Evolutionary conservation across 352 stramenopile genomes (phyloP).

Genomic region (Globisporangium echinulatum): DNA sequence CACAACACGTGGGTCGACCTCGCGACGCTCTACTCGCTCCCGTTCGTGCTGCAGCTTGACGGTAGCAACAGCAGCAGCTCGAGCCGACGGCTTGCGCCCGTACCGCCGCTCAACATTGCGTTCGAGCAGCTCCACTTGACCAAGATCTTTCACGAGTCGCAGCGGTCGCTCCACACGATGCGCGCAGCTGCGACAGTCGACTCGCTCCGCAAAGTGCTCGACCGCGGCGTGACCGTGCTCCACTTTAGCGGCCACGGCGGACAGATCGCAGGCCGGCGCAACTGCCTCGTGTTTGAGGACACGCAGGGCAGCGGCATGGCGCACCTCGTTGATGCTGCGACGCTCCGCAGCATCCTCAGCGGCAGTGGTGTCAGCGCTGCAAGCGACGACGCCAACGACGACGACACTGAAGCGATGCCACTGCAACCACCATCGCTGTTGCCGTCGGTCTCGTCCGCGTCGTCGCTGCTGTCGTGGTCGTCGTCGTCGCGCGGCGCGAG

Average conservation of each 20-base stretch:
- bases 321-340: slow-evolving; percentile 61
- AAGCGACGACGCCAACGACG: slow-evolving; percentile 1
- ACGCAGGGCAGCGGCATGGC: slow-evolving; percentile 54
- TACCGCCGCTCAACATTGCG: slow-evolving; percentile 60
- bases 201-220: slow-evolving; percentile 65
- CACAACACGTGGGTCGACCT: slow-evolving; percentile 81
- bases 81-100: slow-evolving; percentile 38
- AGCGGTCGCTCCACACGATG: slow-evolving; percentile 74
- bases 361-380: slow-evolving; percentile 6
- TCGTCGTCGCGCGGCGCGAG: slow-evolving; percentile 22
- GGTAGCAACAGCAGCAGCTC: slow-evolving; percentile 3
- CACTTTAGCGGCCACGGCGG: slow-evolving; percentile 79
- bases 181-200: slow-evolving; percentile 64
- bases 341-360: slow-evolving; percentile 51
- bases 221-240: slow-evolving; percentile 65
- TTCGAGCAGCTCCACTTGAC: slow-evolving; percentile 60
- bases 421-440: slow-evolving; percentile 20
- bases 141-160: slow-evolving; percentile 72
- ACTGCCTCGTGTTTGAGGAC: slow-evolving; percentile 76
- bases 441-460: slow-evolving; percentile 10
- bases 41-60: slow-evolving; percentile 50
- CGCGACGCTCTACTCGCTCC: slow-evolving; percentile 63
- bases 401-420: background rate
- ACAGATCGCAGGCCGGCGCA: slow-evolving; percentile 48
- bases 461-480: slow-evolving; percentile 19